Evolutionary conservation across 129 eudicot genomes (phyloP), one percentile per base, ranked within the genome.

Genomic region (Flaveria robusta): DNA sequence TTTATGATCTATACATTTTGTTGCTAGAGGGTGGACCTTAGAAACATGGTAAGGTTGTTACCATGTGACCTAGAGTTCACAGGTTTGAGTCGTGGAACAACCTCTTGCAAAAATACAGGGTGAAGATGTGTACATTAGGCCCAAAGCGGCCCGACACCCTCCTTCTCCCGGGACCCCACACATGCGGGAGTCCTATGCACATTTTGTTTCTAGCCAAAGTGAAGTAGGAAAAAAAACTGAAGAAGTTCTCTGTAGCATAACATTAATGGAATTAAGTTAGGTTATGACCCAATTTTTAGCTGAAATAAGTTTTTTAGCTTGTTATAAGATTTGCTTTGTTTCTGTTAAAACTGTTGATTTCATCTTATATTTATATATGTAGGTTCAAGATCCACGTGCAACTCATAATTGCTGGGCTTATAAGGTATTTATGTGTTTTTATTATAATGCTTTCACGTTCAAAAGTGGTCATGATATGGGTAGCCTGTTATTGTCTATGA

Each of bases 391-490:
- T 66, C 81, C 94, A 7, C 91, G 91, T 70, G 98, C 98, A 16
- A 86, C 97, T 58, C 98, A 90, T 79, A 93, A 90, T 84, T 93
- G 97, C 64, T 93, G 97, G 98, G 98, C 98, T 16, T 90, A 90
- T 81, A 88, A 90, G 97, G 98, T 90, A 88, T 67, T 15, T 24
- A 10, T 31, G 74, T 46, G 12, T 68, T 47, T 64, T 34, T 49
- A 50, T 49, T 26, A 77, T 29, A 27, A 69, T 31, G 63, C 60
- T 10, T 42, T 74, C 22, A 60, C 60, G 78, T 23, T 60, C 4
- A 5, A 74, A 24, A 74, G 78, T 43, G 26, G 2, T 65, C 70
- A 34, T 31, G 24, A 18, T 65, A 37, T 64, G 16, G n/a, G 23
- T 62, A 62, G 43, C 43, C 59, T 59, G 10, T 74, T 58, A 27